phyloP scores from a whole-genome alignment of 345 rosid genomes.

The Capsella bursapastoris region DNA sequence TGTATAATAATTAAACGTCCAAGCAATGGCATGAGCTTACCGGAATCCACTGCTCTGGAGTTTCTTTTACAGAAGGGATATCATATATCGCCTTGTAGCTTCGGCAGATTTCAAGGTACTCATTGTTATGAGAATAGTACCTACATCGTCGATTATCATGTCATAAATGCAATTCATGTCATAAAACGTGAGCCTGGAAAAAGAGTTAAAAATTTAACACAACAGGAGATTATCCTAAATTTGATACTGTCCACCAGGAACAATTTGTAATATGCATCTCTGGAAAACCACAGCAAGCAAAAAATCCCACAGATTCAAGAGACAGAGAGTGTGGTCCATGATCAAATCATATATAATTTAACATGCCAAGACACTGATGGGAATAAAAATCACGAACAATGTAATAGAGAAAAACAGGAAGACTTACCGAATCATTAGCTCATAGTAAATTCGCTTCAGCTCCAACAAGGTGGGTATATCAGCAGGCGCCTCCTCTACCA shows the following conservation, averaged over 20 bases:
- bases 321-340: neutral
- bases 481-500: conserved; percentile 94
- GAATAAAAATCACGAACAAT: conserved; percentile 6
- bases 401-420: neutral
- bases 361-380: neutral
- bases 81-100: conserved; percentile 96
- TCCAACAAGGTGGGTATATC: conserved; percentile 93
- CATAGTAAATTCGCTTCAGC: conserved; percentile 85
- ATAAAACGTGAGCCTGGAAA: neutral
- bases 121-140: conserved; percentile 85
- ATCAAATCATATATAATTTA: neutral
- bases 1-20: neutral
- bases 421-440: conserved; percentile 82
- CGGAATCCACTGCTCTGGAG: conserved; percentile 76
- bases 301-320: neutral
- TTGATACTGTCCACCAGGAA: neutral
- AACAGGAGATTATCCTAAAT: neutral
- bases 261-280: neutral
- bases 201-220: neutral
- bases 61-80: conserved; percentile 84
- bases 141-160: conserved; percentile 41
- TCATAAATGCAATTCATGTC: neutral
- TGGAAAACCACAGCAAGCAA: neutral
- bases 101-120: conserved; percentile 92
- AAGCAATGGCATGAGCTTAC: conserved; percentile 48